A percentile compares a stretch with the other conserved stretches of the same genome.
phyloP scores from a whole-genome alignment of 2,329 filamentous ascomycete genomes.

The Alternaria brassicae region DNA sequence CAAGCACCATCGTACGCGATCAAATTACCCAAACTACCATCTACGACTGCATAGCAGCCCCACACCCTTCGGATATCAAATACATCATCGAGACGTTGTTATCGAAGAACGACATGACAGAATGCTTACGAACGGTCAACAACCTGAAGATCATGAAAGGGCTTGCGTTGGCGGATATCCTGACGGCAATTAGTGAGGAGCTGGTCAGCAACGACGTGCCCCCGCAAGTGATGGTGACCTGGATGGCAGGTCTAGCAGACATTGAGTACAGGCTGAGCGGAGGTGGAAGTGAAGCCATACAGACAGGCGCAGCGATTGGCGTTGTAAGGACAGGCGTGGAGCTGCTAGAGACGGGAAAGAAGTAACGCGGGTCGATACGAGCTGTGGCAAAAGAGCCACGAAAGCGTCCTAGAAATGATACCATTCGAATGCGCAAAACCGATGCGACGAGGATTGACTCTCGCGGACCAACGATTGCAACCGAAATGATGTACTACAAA shows the following conservation, averaged over 20 bases:
- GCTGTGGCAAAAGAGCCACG: neutral
- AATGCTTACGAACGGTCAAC: slow-evolving; percentile 86
- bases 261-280: slow-evolving; percentile 91
- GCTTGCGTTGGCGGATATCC: slow-evolving; percentile 89
- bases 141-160: slow-evolving; percentile 85
- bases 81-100: slow-evolving; percentile 85
- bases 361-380: slow-evolving; percentile 7
- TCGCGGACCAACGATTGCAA: neutral
- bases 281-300: slow-evolving; percentile 84
- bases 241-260: slow-evolving; percentile 89
- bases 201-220: slow-evolving; percentile 82
- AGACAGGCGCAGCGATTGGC: slow-evolving; percentile 92
- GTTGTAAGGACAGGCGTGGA: slow-evolving; percentile 88
- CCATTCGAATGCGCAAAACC: slow-evolving; percentile 6
- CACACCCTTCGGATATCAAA: slow-evolving; percentile 85
- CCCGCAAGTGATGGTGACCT: slow-evolving; percentile 84
- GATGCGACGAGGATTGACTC: neutral
- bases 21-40: slow-evolving; percentile 91
- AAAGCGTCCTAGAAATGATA: slow-evolving; percentile 14
- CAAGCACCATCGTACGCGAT: slow-evolving; percentile 73
- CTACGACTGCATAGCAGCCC: slow-evolving; percentile 96
- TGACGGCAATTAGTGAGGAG: slow-evolving; percentile 85
- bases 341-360: slow-evolving; percentile 55
- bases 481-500: neutral
- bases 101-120: slow-evolving; percentile 84